Evolutionary conservation across 2,329 filamentous ascomycete genomes (phyloP), one percentile per base, ranked within the genome.

Genomic region (Hortaea werneckii): DNA sequence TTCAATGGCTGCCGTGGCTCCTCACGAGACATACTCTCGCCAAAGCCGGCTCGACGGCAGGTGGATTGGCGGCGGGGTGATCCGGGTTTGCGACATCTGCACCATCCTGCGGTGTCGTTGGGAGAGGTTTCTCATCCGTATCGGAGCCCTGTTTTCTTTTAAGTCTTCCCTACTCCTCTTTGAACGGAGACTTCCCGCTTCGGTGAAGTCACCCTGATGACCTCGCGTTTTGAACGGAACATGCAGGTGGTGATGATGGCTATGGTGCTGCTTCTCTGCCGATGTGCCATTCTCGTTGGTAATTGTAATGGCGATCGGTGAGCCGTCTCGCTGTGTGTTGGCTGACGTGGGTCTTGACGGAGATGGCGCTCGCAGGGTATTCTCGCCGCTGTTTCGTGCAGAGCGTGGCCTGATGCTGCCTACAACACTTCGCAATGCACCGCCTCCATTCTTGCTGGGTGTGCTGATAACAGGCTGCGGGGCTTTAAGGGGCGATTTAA

Each of bases 231-330:
- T 58, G 40, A 64, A 63, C 9, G 58, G 55, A 28, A 55, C 38
- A 42, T 54, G 52, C 4, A 56, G 54, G 34, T 67, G 56, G 49
- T 59, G 64, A 53, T 65, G 63, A 5, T 59, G 51, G 27, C 66
- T 57, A 20, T 68, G 54, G 48, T 58, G 65, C 42, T 61, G 55
- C 54, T 65, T 54, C 57, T 65, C 49, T 5, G 55, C 46, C 50
- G 60, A 28, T 47, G 58, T 50, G 13, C 68, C 58, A 45, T 75
- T 67, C 46, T 87, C 84, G 47, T 79, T 77, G 0, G 82, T 92
- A 27, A 94, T 76, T 46, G 92, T 85, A 50, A 94, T 89, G 1
- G 80, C 75, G 1, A 87, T 87, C 29, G 82, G 74, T 4, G 61
- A 52, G 26, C 62, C 64, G 27, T 47, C 38, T 20, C 39, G 44